Evolutionary conservation across 345 rosid genomes (phyloP), one percentile per base, ranked within the genome.

Genomic region (Eucalyptus caleyi): DNA sequence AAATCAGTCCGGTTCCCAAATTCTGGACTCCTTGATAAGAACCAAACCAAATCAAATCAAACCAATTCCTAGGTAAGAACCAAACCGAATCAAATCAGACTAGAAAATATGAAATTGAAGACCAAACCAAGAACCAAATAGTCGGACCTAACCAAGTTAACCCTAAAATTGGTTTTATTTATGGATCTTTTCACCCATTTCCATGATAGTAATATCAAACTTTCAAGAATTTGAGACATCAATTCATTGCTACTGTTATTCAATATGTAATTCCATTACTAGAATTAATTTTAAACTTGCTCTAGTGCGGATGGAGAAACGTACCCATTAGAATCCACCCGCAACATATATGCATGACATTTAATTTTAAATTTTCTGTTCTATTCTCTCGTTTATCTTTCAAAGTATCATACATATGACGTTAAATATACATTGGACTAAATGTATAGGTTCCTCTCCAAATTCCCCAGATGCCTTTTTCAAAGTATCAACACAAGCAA

Each of bases 41-140:
- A 67, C 42, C 23, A 67, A 65, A 67, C 23, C 11, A 9, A n/a
- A 67, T 18, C 37, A 16, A n/a, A 67, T n/a, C 2, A 19, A 3
- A n/a, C 21, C 40, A n/a, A 3, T 16, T n/a, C 3, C 21, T 0
- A 0, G 3, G 2, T 15, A 15, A 16, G 10, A 65, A 15, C 37
- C 37, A 65, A 62, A n/a, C 3, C 10, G 3, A 32, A 32, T 18
- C 11, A 9, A 32, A 67, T 32, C 2, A 0, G 13, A 56, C 6
- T 2, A 67, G 3, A 1, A 34, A 67, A 32, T 67, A 26, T 16
- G 23, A 67, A 67, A 67, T 3, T 24, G 6, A n/a, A 53, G 59
- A 67, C 80, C 12, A 16, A 18, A 67, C 11, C 80, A 8, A 5
- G 40, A 67, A n/a, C 10, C 34, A 18, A 34, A 32, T 34, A 16